These are phyloP conservation scores for Colletotrichum agaves DNA, from an alignment of 2,329 filamentous ascomycete genomes.

Conservation along the genomic window DNA sequence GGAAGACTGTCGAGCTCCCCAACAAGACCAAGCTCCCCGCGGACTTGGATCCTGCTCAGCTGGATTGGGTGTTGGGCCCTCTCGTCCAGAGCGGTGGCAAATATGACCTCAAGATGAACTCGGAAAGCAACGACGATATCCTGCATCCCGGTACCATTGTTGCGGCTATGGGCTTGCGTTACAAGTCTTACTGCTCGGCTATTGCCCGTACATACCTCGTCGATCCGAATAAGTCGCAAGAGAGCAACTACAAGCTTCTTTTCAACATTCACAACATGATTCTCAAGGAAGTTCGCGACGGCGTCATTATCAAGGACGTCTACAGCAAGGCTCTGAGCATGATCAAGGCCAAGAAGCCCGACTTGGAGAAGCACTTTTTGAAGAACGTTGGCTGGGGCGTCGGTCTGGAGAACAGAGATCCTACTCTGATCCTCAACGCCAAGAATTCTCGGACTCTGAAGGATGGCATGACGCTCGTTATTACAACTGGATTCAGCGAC, in stretches of 20 bases:
- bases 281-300: constrained; percentile 90
- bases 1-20: constrained; percentile 79
- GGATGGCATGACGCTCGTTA: constrained; percentile 95
- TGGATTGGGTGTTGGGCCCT: constrained; percentile 94
- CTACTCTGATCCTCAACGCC: constrained; percentile 82
- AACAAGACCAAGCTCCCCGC: constrained; percentile 80
- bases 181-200: constrained; percentile 94
- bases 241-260: constrained; percentile 92
- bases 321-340: constrained; percentile 87
- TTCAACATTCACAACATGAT: constrained; percentile 87
- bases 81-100: constrained; percentile 95
- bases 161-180: constrained; percentile 89
- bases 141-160: constrained; percentile 95
- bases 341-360: constrained; percentile 90
- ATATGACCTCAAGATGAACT: constrained; percentile 87
- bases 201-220: constrained; percentile 96
- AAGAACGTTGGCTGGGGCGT: constrained; percentile 94
- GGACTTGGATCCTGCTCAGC: constrained; percentile 86
- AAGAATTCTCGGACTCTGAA: constrained; percentile 88
- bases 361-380: constrained; percentile 92
- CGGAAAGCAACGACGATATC: constrained; percentile 81
- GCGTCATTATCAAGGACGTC: constrained; percentile 86
- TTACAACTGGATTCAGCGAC: constrained; percentile 91
- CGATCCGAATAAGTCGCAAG: constrained; percentile 95
- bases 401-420: constrained; percentile 90